phyloP scores from a whole-genome alignment of 139 green algal species.

The Chlorella sp. region DNA sequence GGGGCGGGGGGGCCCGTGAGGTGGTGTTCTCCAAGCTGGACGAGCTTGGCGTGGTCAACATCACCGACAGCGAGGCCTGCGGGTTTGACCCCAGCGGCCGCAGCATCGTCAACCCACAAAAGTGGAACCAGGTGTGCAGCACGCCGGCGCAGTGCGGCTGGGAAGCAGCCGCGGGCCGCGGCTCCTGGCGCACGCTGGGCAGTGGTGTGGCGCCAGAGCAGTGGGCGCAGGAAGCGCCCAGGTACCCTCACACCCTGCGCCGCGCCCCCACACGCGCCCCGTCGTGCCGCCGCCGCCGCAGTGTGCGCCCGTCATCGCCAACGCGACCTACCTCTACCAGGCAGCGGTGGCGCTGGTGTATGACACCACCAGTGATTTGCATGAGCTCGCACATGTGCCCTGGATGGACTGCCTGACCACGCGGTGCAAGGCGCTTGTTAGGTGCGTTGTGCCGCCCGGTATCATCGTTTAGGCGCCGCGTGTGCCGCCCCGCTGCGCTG shows the following conservation, averaged over 20 bases:
- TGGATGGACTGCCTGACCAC: constrained; percentile 16
- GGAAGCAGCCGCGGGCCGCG: too few species aligned
- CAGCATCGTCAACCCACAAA: too few species aligned
- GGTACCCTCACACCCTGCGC: neutral
- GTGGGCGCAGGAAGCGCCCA: too few species aligned
- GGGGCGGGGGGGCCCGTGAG: too few species aligned
- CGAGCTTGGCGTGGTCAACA: too few species aligned
- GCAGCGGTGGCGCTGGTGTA: neutral
- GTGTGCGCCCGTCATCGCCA: neutral
- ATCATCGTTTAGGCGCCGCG: neutral
- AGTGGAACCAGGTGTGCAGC: too few species aligned
- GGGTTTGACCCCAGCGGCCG: too few species aligned
- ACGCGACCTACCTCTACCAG: neutral
- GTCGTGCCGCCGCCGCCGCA: neutral
- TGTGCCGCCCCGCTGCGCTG: neutral
- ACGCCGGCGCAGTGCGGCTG: too few species aligned
- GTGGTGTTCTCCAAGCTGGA: too few species aligned
- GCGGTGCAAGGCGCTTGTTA: neutral
- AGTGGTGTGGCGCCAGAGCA: too few species aligned
- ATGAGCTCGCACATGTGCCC: neutral
- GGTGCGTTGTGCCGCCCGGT: neutral
- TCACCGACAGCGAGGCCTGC: too few species aligned
- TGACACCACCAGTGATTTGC: neutral
- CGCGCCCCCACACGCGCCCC: neutral
- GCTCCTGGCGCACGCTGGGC: too few species aligned